These are phyloP conservation scores for Penicillium sp. DNA, from an alignment of 2,329 filamentous ascomycete species.

Conservation along the genomic window DNA sequence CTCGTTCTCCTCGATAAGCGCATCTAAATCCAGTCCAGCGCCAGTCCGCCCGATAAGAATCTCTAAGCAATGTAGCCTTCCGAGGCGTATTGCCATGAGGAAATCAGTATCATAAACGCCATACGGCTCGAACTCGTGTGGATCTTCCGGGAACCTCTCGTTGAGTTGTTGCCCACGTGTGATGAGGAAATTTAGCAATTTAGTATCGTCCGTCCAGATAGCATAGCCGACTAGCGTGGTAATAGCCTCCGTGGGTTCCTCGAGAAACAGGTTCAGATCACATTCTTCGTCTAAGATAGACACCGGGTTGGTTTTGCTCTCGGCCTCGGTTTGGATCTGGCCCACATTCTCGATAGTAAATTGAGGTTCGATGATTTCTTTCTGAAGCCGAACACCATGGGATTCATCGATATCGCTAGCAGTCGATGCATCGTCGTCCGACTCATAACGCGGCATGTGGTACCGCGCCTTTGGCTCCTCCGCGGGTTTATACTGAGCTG, in stretches of 20 bases:
- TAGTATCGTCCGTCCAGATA: constrained; percentile 58
- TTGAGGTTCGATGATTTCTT: constrained; percentile 65
- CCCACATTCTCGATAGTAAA: constrained; percentile 80
- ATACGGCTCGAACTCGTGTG: constrained; percentile 14
- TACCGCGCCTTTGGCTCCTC: constrained; percentile 53
- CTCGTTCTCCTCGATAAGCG: constrained; percentile 69
- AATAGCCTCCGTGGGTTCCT: neutral
- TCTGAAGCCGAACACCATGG: constrained; percentile 34
- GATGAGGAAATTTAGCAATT: constrained; percentile 63
- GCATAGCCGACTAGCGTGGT: constrained; percentile 48
- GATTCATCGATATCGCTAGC: constrained; percentile 26
- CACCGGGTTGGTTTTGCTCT: constrained; percentile 64
- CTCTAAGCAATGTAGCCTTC: constrained; percentile 43
- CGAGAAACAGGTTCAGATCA: constrained; percentile 33
- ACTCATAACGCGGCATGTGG: constrained; percentile 36
- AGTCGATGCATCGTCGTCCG: constrained; percentile 46
- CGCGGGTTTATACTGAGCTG: constrained; percentile 68
- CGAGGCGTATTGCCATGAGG: constrained; percentile 50
- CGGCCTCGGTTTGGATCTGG: constrained; percentile 69
- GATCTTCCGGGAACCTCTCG: constrained; percentile 7
- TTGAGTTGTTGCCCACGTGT: constrained; percentile 48
- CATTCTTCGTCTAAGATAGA: constrained; percentile 54
- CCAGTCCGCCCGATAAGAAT: constrained; percentile 70
- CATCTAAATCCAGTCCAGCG: constrained; percentile 70
- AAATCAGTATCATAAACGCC: constrained; percentile 36